These are phyloP conservation scores for Claviceps sp. DNA, from an alignment of 2,329 filamentous ascomycete species.

Conservation along the genomic window DNA sequence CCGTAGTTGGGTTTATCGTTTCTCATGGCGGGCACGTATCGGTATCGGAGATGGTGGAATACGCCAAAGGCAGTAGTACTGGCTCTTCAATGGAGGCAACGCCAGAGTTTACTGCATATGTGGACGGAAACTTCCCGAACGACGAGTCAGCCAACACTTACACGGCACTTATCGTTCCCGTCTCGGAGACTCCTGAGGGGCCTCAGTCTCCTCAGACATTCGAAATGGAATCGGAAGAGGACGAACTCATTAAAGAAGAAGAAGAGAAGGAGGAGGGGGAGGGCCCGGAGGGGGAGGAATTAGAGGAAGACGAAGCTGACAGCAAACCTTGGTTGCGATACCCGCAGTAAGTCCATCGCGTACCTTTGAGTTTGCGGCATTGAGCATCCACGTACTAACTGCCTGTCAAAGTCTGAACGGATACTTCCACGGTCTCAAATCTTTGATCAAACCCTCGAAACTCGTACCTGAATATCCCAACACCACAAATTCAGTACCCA, in stretches of 20 bases:
- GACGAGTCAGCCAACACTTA: background rate
- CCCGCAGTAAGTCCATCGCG: conserved; percentile 18
- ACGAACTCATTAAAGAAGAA: conserved; percentile 13
- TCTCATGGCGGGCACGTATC: conserved; percentile 19
- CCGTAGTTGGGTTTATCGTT: conserved; percentile 28
- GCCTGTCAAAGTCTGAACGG: conserved; percentile 52
- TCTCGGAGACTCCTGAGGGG: background rate
- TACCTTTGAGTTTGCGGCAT: too few species aligned
- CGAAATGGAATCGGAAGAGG: conserved; percentile 11
- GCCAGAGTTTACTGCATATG: background rate
- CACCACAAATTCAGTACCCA: conserved; percentile 17
- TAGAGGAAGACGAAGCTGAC: conserved; percentile 17
- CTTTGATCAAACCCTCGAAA: conserved; percentile 47
- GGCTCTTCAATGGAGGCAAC: background rate
- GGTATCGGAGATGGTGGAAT: conserved; percentile 4
- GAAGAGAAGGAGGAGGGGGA: conserved; percentile 17
- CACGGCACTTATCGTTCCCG: background rate
- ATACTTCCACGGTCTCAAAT: conserved; percentile 67
- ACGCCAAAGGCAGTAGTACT: background rate
- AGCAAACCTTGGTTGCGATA: conserved; percentile 28
- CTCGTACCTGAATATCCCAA: conserved; percentile 65
- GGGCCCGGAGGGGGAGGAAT: conserved; percentile 12
- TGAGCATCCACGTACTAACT: background rate
- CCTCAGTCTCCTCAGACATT: background rate
- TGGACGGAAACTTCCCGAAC: background rate